Conservation (phyloP, 2,329 filamentous ascomycete genomes). For the Talaromyces sp. region DNA sequence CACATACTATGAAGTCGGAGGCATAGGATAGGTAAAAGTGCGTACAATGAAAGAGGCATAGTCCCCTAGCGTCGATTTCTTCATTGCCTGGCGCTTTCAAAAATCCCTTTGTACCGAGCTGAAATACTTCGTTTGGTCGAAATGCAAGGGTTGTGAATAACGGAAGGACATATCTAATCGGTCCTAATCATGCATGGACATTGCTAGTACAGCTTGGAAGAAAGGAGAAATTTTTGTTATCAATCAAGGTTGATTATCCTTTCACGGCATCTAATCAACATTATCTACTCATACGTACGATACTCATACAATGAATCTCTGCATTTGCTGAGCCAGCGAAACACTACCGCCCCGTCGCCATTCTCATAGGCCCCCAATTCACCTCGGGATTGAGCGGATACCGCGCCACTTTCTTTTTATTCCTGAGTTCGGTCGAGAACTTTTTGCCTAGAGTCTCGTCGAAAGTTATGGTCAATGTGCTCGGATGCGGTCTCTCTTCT, state of each 20-base stretch:
- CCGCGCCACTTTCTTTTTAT: slow-evolving; percentile 67
- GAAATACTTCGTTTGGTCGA: too few species aligned
- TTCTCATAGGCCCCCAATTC: slow-evolving; percentile 85
- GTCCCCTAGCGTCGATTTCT: too few species aligned
- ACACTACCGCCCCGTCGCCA: slow-evolving; percentile 28
- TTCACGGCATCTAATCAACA: background rate
- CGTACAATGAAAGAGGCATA: too few species aligned
- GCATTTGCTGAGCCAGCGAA: background rate
- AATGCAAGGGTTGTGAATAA: too few species aligned
- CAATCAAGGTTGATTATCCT: background rate
- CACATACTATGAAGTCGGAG: too few species aligned
- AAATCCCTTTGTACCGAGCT: too few species aligned
- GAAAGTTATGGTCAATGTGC: slow-evolving; percentile 65
- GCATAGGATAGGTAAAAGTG: too few species aligned
- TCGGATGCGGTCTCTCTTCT: slow-evolving; percentile 27
- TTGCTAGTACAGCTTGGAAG: too few species aligned
- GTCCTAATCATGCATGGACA: too few species aligned
- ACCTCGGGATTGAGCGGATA: slow-evolving; percentile 88
- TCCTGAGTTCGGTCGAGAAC: slow-evolving; percentile 37
- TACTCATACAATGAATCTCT: background rate
- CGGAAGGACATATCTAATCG: too few species aligned
- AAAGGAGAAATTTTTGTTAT: background rate
- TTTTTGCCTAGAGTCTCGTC: slow-evolving; percentile 75
- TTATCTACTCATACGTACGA: slow-evolving; percentile 21
- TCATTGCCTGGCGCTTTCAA: too few species aligned